Percentiles rank a stretch among this genome's conserved stretches.
phyloP scores from a whole-genome alignment of 805 yeast species.

The Candida bentonensis region DNA sequence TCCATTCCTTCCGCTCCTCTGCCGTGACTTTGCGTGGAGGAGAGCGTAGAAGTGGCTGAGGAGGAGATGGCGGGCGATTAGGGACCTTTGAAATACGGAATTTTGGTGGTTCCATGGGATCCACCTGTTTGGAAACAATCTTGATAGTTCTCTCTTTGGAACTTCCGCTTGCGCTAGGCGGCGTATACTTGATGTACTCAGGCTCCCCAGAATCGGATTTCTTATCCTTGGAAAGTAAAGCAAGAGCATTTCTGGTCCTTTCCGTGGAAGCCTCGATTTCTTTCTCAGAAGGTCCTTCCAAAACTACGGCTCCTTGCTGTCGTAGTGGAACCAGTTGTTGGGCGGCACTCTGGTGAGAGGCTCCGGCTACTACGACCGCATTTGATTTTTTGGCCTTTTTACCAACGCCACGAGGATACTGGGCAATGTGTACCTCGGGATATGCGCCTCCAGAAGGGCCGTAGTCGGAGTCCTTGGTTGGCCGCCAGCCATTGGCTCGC shows the following conservation, averaged over 20 bases:
- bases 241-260: constrained; percentile 44
- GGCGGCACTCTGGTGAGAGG: not conserved
- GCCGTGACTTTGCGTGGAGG: constrained; percentile 40
- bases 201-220: constrained; percentile 23
- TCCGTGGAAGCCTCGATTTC: constrained; percentile 33
- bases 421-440: not conserved
- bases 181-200: constrained; percentile 32
- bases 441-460: not conserved
- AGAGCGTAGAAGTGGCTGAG: constrained; percentile 44
- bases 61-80: constrained; percentile 56
- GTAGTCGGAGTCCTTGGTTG: not conserved
- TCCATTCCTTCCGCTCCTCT: constrained; percentile 70
- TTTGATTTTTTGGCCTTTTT: not conserved
- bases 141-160: constrained; percentile 34
- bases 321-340: not conserved
- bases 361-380: not conserved
- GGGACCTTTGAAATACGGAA: constrained; percentile 63
- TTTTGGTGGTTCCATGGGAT: constrained; percentile 78
- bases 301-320: constrained; percentile 5
- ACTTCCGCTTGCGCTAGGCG: constrained; percentile 24
- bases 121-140: constrained; percentile 53
- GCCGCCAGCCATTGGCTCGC: not conserved
- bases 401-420: not conserved
- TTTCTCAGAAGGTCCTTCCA: constrained; percentile 34
- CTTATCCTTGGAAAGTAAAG: constrained; percentile 33